These are phyloP conservation scores for Sporothrix variecibatus DNA, from an alignment of 2,329 filamentous ascomycete species.

Conservation along the genomic window DNA sequence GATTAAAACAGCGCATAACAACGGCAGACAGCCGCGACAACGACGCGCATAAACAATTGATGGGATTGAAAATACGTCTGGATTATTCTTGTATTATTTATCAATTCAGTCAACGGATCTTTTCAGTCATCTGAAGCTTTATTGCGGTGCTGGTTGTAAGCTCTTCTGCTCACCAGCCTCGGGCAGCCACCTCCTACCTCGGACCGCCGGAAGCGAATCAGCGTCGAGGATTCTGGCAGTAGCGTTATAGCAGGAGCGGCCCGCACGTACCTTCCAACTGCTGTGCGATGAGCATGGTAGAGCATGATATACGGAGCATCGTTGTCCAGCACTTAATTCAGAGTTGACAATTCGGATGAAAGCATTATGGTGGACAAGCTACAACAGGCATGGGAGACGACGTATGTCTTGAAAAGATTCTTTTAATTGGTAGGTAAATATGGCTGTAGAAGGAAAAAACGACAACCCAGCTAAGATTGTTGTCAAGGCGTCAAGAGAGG, in stretches of 20 bases:
- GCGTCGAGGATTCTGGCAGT: background rate
- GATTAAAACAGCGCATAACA: conserved; percentile 15
- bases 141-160: background rate
- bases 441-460: conserved; percentile 2
- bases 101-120: background rate
- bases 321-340: background rate
- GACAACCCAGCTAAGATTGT: background rate
- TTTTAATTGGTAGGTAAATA: background rate
- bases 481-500: background rate
- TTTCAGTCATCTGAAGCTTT: background rate
- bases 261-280: background rate
- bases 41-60: background rate
- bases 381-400: too few species aligned
- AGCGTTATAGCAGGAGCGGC: background rate
- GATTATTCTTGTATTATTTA: background rate
- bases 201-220: conserved; percentile 27
- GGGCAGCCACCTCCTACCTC: conserved; percentile 19
- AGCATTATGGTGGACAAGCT: background rate
- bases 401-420: background rate
- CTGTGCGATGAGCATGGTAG: background rate
- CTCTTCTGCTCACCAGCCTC: background rate
- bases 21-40: background rate
- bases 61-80: background rate
- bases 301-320: background rate
- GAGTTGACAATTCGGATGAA: background rate